These are phyloP conservation scores for Pisolithus orientalis DNA, from an alignment of 768 basidiomycete genomes.

Conservation along the genomic window DNA sequence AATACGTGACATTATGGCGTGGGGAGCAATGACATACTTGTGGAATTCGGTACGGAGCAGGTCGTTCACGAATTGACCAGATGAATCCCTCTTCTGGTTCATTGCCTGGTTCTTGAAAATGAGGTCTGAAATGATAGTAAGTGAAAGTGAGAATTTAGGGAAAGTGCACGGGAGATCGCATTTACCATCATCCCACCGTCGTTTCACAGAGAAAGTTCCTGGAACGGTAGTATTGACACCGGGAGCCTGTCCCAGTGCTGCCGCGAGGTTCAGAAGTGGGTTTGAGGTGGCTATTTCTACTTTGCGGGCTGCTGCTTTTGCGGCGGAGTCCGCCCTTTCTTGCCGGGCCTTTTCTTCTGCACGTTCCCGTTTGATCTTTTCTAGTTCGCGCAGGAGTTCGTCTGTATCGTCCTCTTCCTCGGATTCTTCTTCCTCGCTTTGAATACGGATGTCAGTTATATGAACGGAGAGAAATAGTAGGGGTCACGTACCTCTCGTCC, in stretches of 20 bases:
- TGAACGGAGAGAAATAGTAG: not conserved
- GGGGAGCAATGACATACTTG: slow-evolving; percentile 49
- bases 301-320: slow-evolving; percentile 58
- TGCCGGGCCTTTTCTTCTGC: slow-evolving; percentile 86
- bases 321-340: slow-evolving; percentile 69
- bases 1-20: not conserved
- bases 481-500: slow-evolving; percentile 37
- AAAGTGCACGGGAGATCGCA: slow-evolving; percentile 8
- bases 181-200: slow-evolving; percentile 92
- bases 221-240: slow-evolving; percentile 69
- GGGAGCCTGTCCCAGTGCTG: slow-evolving; percentile 76
- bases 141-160: slow-evolving; percentile 3
- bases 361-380: slow-evolving; percentile 94
- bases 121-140: slow-evolving; percentile 53
- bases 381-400: slow-evolving; percentile 91
- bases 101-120: slow-evolving; percentile 99
- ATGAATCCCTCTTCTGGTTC: slow-evolving; percentile 47
- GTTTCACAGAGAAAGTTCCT: slow-evolving; percentile 86
- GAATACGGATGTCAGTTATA: not conserved
- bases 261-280: slow-evolving; percentile 85
- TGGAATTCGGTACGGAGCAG: slow-evolving; percentile 90
- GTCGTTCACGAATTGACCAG: slow-evolving; percentile 91
- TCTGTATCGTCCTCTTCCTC: slow-evolving; percentile 90
- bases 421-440: slow-evolving; percentile 42
- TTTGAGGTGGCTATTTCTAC: slow-evolving; percentile 82